A percentile compares a stretch with the other conserved stretches of the same genome.
phyloP scores from a whole-genome alignment of 495 filamentous ascomycete species.

The Hypoxylon lienhwacheense region DNA sequence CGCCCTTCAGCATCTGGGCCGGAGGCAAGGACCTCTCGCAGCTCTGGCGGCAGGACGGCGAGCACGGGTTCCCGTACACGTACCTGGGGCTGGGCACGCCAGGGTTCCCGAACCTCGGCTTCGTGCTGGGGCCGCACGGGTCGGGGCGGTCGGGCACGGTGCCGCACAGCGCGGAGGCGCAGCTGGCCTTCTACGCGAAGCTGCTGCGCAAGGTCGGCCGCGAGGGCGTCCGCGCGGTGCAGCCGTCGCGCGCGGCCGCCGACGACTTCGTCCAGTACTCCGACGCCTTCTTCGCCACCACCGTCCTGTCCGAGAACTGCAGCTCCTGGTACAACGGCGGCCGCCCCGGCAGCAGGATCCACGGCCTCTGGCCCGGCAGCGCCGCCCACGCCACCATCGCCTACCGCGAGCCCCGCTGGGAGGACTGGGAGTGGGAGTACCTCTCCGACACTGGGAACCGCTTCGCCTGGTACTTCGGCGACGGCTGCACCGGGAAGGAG shows the following conservation, averaged over 20 bases:
- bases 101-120: constrained; percentile 67
- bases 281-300: constrained; percentile 63
- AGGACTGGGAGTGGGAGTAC: constrained; percentile 71
- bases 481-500: constrained; percentile 48
- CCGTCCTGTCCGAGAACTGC: constrained; percentile 65
- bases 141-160: constrained; percentile 57
- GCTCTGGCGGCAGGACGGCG: constrained; percentile 52
- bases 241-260: constrained; percentile 55
- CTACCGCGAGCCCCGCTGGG: constrained; percentile 65
- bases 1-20: constrained; percentile 60
- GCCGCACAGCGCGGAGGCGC: constrained; percentile 56
- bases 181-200: constrained; percentile 63
- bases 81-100: constrained; percentile 66
- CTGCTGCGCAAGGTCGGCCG: constrained; percentile 63
- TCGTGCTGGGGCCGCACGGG: constrained; percentile 59
- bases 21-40: constrained; percentile 52
- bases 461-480: constrained; percentile 50
- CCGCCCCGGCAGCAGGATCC: constrained; percentile 57
- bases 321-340: constrained; percentile 72
- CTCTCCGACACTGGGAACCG: constrained; percentile 45
- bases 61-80: constrained; percentile 61
- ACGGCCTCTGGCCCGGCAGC: constrained; percentile 69
- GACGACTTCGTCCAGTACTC: constrained; percentile 66
- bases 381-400: constrained; percentile 60
- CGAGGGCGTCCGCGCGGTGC: constrained; percentile 64